Percentiles rank a stretch among this genome's conserved stretches.
Conservation (phyloP, 2,329 filamentous ascomycete species). For the Fusarium equiseti region DNA sequence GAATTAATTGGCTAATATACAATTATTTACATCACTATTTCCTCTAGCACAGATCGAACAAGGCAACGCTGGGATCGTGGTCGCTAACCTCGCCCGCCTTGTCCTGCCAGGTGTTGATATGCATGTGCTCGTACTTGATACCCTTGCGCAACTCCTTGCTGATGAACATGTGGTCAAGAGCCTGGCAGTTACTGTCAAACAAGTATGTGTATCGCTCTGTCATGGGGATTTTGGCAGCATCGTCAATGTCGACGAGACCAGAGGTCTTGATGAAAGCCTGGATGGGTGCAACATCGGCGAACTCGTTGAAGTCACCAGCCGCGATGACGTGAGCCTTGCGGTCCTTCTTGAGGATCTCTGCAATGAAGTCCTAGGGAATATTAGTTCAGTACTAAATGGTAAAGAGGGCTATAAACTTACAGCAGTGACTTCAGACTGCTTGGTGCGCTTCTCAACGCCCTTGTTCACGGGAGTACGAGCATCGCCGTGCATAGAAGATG, state of each 20-base stretch:
- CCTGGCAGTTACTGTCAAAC: slow-evolving; percentile 76
- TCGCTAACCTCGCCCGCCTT: slow-evolving; percentile 70
- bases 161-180: slow-evolving; percentile 78
- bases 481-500: slow-evolving; percentile 73
- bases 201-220: slow-evolving; percentile 78
- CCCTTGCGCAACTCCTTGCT: slow-evolving; percentile 63
- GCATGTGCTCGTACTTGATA: slow-evolving; percentile 72
- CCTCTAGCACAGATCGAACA: slow-evolving; percentile 68
- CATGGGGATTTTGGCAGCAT: slow-evolving; percentile 62
- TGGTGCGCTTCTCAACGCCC: slow-evolving; percentile 67
- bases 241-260: slow-evolving; percentile 72
- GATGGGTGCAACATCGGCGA: slow-evolving; percentile 71
- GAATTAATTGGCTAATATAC: slow-evolving; percentile 13
- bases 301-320: slow-evolving; percentile 81
- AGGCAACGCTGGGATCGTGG: slow-evolving; percentile 76
- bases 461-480: slow-evolving; percentile 74
- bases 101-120: slow-evolving; percentile 76
- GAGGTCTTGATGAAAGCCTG: slow-evolving; percentile 65
- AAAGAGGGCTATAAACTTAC: slow-evolving; percentile 52
- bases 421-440: slow-evolving; percentile 70
- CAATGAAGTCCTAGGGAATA: slow-evolving; percentile 62
- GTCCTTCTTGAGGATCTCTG: slow-evolving; percentile 68
- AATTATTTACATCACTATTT: not conserved
- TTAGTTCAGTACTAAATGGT: not conserved
- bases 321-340: slow-evolving; percentile 68